A percentile compares a stretch with the other conserved stretches of the same genome.
phyloP scores from a whole-genome alignment of 2,329 filamentous ascomycete species.

The Aspergillus oerlinghausenensis region DNA sequence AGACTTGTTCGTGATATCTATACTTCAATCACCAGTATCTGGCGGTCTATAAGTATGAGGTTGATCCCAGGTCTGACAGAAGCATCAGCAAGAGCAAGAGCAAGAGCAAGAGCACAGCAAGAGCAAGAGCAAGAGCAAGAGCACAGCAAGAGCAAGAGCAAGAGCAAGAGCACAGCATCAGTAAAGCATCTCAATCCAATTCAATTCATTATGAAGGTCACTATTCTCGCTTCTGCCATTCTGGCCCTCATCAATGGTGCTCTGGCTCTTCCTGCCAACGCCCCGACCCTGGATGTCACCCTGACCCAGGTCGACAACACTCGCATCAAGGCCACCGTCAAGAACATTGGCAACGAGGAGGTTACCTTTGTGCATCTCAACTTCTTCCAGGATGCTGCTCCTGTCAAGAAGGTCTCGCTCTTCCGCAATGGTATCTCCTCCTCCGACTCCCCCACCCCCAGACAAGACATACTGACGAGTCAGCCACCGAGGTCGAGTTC shows the following conservation, averaged over 20 bases:
- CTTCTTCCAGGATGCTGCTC: constrained; percentile 31
- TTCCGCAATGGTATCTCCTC: constrained; percentile 25
- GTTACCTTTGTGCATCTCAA: constrained; percentile 34
- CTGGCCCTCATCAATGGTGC: constrained; percentile 18
- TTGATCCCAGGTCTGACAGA: not conserved
- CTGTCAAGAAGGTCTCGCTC: constrained; percentile 34
- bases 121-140: too few relatives aligned
- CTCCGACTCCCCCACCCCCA: too few relatives aligned
- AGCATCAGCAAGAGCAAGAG: not conserved
- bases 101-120: not conserved
- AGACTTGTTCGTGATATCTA: too few relatives aligned
- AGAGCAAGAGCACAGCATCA: not conserved
- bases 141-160: not conserved
- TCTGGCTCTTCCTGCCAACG: constrained; percentile 15
- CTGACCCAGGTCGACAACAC: constrained; percentile 29
- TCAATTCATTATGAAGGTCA: constrained; percentile 18
- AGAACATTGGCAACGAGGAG: constrained; percentile 29
- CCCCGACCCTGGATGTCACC: constrained; percentile 26
- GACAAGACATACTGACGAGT: constrained; percentile 5
- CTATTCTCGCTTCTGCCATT: constrained; percentile 16
- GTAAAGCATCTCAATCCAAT: not conserved
- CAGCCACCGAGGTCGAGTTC: constrained; percentile 29
- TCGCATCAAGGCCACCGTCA: constrained; percentile 32
- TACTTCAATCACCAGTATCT: too few relatives aligned
- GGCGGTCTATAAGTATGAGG: not conserved